Evolutionary conservation across 352 stramenopile genomes (phyloP), one percentile per base, ranked within the genome.

Genomic region (Pythium volutum): DNA sequence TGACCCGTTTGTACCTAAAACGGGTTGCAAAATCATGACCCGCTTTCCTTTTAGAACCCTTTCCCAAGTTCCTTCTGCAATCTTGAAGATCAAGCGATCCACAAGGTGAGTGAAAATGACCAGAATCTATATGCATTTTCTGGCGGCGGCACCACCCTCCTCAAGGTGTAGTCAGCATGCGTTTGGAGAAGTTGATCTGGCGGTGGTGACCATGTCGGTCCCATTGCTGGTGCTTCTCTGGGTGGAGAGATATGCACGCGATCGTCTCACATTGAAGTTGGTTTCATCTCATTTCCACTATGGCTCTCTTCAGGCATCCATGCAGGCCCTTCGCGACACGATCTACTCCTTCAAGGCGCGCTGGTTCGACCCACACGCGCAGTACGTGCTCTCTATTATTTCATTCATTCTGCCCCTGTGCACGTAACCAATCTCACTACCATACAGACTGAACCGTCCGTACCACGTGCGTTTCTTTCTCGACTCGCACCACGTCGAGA

Each of bases 341-440:
- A 83, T 89, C 67, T 92, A 92, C 69, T 89, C 77, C 34, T 92
- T 92, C 71, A 89, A 90, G 58, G 80, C 82, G 62, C 79, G 73
- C 36, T 92, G 80, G 80, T 92, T 92, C 58, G 82, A 92, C 59
- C 76, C 74, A 11, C 79, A 90, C 42, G 82, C 82, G 33, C 82
- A 92, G 82, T 92, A 66, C 43, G 65, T 53, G 15, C 18, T 16
- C 2, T 4, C 9, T 53, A 4, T 18, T 18, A 51, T 42, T 3
- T 38, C 47, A 18, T 16, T 55, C 9, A 3, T 18, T 25, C 5
- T 26, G 12, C 1, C 22, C 15, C 14, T 11, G 27, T 43, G n/a
- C 12, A 43, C 29, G 9, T 26, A 27, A 42, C 51, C 12, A 23
- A 26, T 36, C 25, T 45, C 7, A 49, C 22, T 33, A 10, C 31